Conservation (phyloP, 805 yeast species). For the Yarrowia bubula region DNA sequence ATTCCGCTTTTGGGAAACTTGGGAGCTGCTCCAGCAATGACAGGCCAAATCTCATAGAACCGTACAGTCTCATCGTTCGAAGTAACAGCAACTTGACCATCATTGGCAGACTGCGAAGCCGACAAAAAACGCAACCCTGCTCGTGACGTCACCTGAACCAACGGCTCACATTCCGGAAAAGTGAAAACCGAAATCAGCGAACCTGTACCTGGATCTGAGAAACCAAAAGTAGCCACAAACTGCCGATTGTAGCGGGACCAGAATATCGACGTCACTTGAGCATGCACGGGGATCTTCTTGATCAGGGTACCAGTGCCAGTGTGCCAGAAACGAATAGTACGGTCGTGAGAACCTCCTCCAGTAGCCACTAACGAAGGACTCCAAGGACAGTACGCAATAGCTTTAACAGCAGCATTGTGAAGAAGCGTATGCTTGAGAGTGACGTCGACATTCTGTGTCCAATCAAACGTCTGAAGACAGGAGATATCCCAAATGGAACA, state of each 20-base stretch:
- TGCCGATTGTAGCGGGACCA: constrained; percentile 72
- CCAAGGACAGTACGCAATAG: constrained; percentile 91
- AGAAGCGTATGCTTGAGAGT: constrained; percentile 49
- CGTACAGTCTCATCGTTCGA: constrained; percentile 75
- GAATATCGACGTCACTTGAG: constrained; percentile 74
- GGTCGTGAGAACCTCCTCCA: constrained; percentile 85
- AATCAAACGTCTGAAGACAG: constrained; percentile 32
- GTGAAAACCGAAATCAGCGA: constrained; percentile 58
- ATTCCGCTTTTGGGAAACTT: constrained; percentile 21
- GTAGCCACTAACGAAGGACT: constrained; percentile 74
- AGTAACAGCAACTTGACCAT: constrained; percentile 63
- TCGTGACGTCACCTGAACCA: constrained; percentile 51
- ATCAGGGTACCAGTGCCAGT: constrained; percentile 71
- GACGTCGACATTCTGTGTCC: constrained; percentile 29
- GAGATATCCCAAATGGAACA: constrained; percentile 73
- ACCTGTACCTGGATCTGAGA: constrained; percentile 55
- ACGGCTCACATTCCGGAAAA: constrained; percentile 60
- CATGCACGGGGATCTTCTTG: constrained; percentile 53
- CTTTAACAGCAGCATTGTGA: constrained; percentile 87
- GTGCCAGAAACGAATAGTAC: constrained; percentile 85
- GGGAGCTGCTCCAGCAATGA: background rate
- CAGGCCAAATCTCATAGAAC: constrained; percentile 70
- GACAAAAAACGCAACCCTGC: constrained; percentile 60
- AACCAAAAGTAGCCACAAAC: constrained; percentile 79
- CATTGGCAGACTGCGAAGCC: constrained; percentile 66